These are phyloP conservation scores for Letharia columbiana DNA, from an alignment of 495 filamentous ascomycete species.

Conservation along the genomic window DNA sequence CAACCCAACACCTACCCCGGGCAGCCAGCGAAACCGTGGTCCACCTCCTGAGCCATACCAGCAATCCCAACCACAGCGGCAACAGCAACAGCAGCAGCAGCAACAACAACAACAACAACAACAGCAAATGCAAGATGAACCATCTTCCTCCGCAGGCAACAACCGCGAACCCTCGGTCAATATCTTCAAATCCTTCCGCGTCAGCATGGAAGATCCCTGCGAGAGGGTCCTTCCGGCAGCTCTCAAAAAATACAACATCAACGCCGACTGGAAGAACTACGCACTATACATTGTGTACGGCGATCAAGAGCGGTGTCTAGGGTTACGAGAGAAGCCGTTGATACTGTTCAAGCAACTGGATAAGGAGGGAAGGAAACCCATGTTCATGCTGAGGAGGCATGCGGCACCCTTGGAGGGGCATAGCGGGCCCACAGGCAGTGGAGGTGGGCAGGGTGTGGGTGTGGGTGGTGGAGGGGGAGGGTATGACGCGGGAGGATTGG, in stretches of 20 bases:
- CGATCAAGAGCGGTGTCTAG: conserved; percentile 90
- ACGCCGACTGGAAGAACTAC: conserved; percentile 92
- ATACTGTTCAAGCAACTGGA: conserved; percentile 96
- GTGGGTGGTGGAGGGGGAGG: conserved; percentile 7
- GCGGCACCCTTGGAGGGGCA: conserved; percentile 31
- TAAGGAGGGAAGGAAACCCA: conserved; percentile 92
- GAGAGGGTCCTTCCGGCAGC: conserved; percentile 94
- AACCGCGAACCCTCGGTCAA: conserved; percentile 56
- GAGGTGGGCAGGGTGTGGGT: conserved; percentile 8
- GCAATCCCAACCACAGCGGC: conserved; percentile 7
- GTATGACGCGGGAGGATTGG: conserved; percentile 19
- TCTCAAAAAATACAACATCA: conserved; percentile 96
- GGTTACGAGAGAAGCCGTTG: conserved; percentile 82
- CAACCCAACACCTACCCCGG: conserved; percentile 35
- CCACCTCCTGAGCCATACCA: conserved; percentile 10
- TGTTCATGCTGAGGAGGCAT: conserved; percentile 91
- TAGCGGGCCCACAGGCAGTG: conserved; percentile 18
- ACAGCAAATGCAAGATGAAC: conserved; percentile 25
- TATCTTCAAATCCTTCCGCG: conserved; percentile 96
- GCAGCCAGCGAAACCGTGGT: conserved; percentile 5
- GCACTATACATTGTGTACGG: conserved; percentile 96
- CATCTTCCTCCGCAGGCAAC: conserved; percentile 38
- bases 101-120: conserved; percentile 14
- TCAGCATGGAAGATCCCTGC: conserved; percentile 95
- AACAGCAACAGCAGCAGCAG: neutral